These are phyloP conservation scores for Rutidosis leptorrhynchoides DNA, from an alignment of 129 eudicot genomes.

Conservation along the genomic window DNA sequence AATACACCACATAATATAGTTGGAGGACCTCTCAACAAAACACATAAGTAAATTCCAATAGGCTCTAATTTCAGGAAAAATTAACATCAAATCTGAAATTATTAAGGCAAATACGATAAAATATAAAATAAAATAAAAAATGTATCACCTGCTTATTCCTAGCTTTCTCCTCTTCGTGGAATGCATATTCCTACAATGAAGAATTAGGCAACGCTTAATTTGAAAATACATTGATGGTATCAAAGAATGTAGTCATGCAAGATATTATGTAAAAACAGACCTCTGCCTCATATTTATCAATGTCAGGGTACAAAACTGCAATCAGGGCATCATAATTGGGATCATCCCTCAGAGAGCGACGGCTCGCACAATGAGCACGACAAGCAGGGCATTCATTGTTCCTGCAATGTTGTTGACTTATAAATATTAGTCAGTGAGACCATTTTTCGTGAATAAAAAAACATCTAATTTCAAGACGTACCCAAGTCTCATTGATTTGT, in stretches of 20 bases:
- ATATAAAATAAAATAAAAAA: no score
- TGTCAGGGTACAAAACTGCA: conserved; percentile 42
- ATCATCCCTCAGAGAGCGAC: conserved; percentile 69
- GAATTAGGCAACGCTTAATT: background rate
- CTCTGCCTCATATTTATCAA: conserved; percentile 61
- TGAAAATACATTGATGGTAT: background rate
- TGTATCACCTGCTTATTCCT: conserved; percentile 21
- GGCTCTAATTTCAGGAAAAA: no score
- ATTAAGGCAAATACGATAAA: no score
- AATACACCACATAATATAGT: no score
- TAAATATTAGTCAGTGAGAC: background rate
- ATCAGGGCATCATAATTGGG: conserved; percentile 52
- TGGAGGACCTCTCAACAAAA: no score
- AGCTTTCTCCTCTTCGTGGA: conserved; percentile 30
- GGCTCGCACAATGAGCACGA: conserved; percentile 70
- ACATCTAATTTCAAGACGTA: conserved; percentile 28
- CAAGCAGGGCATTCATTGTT: conserved; percentile 76
- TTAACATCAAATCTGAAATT: no score
- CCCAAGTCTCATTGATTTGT: conserved; percentile 97
- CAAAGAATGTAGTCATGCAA: background rate
- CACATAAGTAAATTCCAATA: no score
- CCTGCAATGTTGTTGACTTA: conserved; percentile 31
- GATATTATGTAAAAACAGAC: conserved; percentile 24
- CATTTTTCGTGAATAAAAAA: conserved; percentile 1
- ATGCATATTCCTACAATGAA: background rate